Percentiles rank a stretch among this genome's conserved stretches.
Evolutionary conservation across 805 yeast genomes (phyloP).

Genomic region (Ogataea henricii): DNA sequence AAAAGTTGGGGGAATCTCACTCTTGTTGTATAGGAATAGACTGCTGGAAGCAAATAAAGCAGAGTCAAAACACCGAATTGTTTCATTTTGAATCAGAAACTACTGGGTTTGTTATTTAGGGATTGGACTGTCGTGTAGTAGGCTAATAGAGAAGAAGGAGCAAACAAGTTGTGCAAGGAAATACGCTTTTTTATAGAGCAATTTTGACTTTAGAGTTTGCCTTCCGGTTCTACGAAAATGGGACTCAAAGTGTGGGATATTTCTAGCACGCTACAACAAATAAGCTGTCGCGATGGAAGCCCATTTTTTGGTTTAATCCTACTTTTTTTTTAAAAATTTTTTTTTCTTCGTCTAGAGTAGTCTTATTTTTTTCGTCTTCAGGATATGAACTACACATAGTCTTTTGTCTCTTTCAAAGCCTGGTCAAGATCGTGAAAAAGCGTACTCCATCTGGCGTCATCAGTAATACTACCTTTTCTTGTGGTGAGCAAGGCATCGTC

Average conservation of each 20-base stretch:
- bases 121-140: too few species aligned
- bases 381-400: slow-evolving; percentile 1
- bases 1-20: slow-evolving; percentile 10
- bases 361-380: background rate
- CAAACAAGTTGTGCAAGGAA: background rate
- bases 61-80: background rate
- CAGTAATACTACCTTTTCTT: background rate
- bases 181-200: background rate
- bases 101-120: background rate
- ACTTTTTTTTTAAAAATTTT: background rate
- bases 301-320: background rate
- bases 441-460: slow-evolving; percentile 21
- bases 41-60: slow-evolving; percentile 3
- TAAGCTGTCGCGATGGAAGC: background rate
- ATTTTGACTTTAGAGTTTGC: background rate
- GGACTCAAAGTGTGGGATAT: background rate
- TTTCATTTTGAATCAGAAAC: slow-evolving; percentile 2
- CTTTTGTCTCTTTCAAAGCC: slow-evolving; percentile 26
- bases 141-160: too few species aligned
- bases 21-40: slow-evolving; percentile 14
- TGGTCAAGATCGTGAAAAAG: slow-evolving; percentile 24
- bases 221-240: background rate
- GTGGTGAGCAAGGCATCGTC: background rate
- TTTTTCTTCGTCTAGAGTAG: background rate
- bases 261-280: slow-evolving; percentile 1